Evolutionary conservation across 441 rosid species (phyloP), one percentile per base, ranked within the genome.

Genomic region (Pelargonium fulgidum): DNA sequence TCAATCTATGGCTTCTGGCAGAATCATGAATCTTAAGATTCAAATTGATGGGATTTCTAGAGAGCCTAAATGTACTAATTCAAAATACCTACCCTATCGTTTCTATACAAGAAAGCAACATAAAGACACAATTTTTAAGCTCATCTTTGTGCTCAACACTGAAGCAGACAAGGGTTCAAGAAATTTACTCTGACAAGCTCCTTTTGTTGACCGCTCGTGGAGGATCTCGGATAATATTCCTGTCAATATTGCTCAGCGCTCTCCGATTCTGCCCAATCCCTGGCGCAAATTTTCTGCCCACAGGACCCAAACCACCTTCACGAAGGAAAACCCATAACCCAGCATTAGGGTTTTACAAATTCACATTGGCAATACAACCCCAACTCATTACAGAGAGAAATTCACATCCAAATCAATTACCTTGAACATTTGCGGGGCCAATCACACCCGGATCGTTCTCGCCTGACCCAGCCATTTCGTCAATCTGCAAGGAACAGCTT

Each of bases 131-230:
- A 16, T 16, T 4, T 39, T 19, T 19, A 0, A 44, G 17, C 5
- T 11, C 41, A 13, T 75, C 7, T 33, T 16, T 12, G 26, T 7
- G n/a, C 17, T 58, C 54, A 62, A 47, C 33, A 22, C 2, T 10
- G 10, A 65, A 68, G 19, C 24, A 11, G 44, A 70, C 11, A 7
- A 70, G 73, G 71, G 68, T 75, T 52, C 11, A 59, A 62, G 62
- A 64, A 68, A 73, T 69, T 72, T 85, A 93, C 97, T 85, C 91
- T 0, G 90, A 80, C 48, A 87, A 65, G 68, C 81, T 75, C 76
- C 91, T 87, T 78, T 90, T 91, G 84, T 80, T 87, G 61, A 82
- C 77, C 29, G 89, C 91, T 75, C 79, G 82, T 69, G 90, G 95
- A 54, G 87, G 91, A 68, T 50, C 86, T 68, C 83, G 85, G 39